Conservation (phyloP, 2,329 filamentous ascomycete genomes). For the Fusarium sp. region DNA sequence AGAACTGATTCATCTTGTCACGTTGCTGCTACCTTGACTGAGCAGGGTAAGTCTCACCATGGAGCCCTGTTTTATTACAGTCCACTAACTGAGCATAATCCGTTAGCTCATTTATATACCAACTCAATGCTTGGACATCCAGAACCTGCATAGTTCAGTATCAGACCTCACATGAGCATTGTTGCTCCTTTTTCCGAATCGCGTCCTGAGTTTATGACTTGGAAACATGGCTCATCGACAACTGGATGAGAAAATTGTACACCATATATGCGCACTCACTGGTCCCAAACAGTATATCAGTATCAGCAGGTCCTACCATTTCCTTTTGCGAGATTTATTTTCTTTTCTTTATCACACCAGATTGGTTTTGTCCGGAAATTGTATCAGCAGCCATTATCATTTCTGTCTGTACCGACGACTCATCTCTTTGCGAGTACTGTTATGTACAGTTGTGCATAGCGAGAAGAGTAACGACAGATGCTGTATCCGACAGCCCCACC, state of each 20-base stretch:
- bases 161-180: slow-evolving; percentile 7
- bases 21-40: not conserved
- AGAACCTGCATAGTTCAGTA: not conserved
- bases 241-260: slow-evolving; percentile 26
- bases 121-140: slow-evolving; percentile 3
- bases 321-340: slow-evolving; percentile 24
- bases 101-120: not conserved
- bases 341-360: not conserved
- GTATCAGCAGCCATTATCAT: not conserved
- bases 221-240: slow-evolving; percentile 18
- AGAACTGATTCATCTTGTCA: slow-evolving; percentile 4
- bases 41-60: slow-evolving; percentile 3
- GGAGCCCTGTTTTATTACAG: not conserved
- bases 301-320: not conserved
- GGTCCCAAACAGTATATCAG: not conserved
- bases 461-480: not conserved
- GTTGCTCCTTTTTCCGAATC: slow-evolving; percentile 11
- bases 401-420: not conserved
- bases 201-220: slow-evolving; percentile 20
- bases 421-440: not conserved
- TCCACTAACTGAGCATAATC: slow-evolving; percentile 15
- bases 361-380: not conserved
- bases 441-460: slow-evolving; percentile 3
- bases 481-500: not conserved
- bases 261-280: slow-evolving; percentile 3